A percentile compares a stretch with the other conserved stretches of the same genome.
phyloP scores from a whole-genome alignment of 345 rosid genomes.

The Kandelia obovata region DNA sequence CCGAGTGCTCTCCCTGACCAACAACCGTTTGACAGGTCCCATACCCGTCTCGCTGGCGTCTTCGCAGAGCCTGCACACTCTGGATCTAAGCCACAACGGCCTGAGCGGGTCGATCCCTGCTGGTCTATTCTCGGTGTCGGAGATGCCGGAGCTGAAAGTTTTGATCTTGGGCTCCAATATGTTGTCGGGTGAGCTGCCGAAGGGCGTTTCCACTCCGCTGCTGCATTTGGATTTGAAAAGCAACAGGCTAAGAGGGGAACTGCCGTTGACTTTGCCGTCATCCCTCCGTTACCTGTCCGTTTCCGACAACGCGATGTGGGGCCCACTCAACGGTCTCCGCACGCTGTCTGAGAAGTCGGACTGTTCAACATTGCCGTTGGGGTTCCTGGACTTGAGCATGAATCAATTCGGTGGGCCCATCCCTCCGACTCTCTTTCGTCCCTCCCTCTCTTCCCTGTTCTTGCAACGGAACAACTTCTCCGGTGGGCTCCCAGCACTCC shows the following conservation, averaged over 20 bases:
- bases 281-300: conserved; percentile 70
- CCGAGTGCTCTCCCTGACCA: conserved; percentile 63
- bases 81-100: conserved; percentile 72
- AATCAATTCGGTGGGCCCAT: conserved; percentile 70
- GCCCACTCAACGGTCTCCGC: conserved; percentile 52
- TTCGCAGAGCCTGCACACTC: conserved; percentile 57
- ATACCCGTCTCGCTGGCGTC: conserved; percentile 54
- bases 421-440: conserved; percentile 52
- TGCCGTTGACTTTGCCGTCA: conserved; percentile 50
- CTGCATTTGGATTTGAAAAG: conserved; percentile 65
- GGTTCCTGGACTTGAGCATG: conserved; percentile 74
- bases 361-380: conserved; percentile 14
- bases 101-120: conserved; percentile 62
- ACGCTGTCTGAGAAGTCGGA: conserved; percentile 31
- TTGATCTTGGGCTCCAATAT: conserved; percentile 54
- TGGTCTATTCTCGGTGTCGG: conserved; percentile 24
- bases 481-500: conserved; percentile 38
- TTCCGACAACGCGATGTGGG: conserved; percentile 54
- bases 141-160: conserved; percentile 27
- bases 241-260: conserved; percentile 49
- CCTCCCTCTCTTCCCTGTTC: conserved; percentile 49
- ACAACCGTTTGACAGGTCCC: conserved; percentile 74
- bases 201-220: conserved; percentile 35
- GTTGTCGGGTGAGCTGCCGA: conserved; percentile 40
- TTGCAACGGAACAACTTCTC: conserved; percentile 88